Conservation (phyloP, 78 protist genomes). For the Dictyostelium firmibasis region DNA sequence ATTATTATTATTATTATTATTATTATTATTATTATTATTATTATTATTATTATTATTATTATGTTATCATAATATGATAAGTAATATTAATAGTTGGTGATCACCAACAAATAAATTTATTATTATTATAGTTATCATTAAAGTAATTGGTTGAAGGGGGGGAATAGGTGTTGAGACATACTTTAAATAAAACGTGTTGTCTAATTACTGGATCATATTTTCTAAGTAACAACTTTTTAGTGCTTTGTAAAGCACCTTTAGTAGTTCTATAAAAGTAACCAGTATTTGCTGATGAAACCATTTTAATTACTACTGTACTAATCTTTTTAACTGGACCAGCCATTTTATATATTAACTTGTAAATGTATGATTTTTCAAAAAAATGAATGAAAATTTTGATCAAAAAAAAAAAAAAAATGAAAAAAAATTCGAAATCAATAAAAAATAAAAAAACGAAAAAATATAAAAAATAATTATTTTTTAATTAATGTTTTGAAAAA, state of each 20-base stretch:
- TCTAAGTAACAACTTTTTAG: slow-evolving; percentile 57
- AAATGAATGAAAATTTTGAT: neutral
- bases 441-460: neutral
- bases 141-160: no score
- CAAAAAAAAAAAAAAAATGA: neutral
- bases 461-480: no score
- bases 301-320: slow-evolving; percentile 49
- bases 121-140: no score
- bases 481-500: no score
- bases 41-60: no score
- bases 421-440: neutral
- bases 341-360: neutral
- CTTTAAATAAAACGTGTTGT: slow-evolving; percentile 78
- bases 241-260: slow-evolving; percentile 33
- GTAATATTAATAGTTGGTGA: no score
- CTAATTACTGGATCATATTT: slow-evolving; percentile 73
- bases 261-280: slow-evolving; percentile 70
- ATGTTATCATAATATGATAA: no score
- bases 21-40: no score
- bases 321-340: slow-evolving; percentile 44
- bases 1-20: no score
- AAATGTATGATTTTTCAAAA: neutral
- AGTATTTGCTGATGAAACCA: slow-evolving; percentile 68
- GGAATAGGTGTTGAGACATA: no score
- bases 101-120: no score